Base-by-base conservation (phyloP, 2,329 filamentous ascomycete genomes). In the Xylaria sp. region DNA sequence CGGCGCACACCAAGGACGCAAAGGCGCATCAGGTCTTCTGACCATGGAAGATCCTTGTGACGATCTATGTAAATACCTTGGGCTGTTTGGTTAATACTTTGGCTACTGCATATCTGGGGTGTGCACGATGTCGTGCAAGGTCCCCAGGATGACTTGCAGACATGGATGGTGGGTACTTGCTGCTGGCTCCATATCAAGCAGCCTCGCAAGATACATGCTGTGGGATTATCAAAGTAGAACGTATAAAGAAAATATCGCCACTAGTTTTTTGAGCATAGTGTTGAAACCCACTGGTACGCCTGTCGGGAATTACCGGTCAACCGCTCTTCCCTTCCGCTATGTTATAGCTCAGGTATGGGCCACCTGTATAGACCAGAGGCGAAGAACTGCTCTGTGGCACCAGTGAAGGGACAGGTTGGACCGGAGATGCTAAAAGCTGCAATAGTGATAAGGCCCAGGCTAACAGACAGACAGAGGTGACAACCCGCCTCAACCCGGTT, bases 21-120 rank as follows among this genome's bases (percentile, higher is more conserved):
- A 34, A 13, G 8, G 16, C 29, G 29, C 16, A 7, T 34, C 29
- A 34, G 29, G 11, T 13, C 11, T 40, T 49, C 48, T 37, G 54
- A 56, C 42, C 48, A 18, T 39, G 22, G 39, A 47, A 41, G 22
- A 58, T 40, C 55, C 52, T 43, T 50, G 54, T 40, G 57, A 48
- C 50, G 52, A 60, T 56, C 56, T 44, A 39, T 53, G 42, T 52
- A 40, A 43, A 49, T 20, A 20, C 44, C 43, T 51, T 34, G 41
- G 21, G 29, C n/a, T 34, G 20, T 5, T 7, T 18, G 21, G 11
- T 1, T 29, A 26, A 8, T 50, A 26, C 29, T 34, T 13, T 34
- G 29, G n/a, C n/a, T n/a, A n/a, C 29, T 34, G 8, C 3, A 13
- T 34, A 34, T 13, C 11, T 16, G 41, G 41, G 42, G 39, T 20